phyloP scores from a whole-genome alignment of 148 eudicot species.

The Polygonum maritimum region DNA sequence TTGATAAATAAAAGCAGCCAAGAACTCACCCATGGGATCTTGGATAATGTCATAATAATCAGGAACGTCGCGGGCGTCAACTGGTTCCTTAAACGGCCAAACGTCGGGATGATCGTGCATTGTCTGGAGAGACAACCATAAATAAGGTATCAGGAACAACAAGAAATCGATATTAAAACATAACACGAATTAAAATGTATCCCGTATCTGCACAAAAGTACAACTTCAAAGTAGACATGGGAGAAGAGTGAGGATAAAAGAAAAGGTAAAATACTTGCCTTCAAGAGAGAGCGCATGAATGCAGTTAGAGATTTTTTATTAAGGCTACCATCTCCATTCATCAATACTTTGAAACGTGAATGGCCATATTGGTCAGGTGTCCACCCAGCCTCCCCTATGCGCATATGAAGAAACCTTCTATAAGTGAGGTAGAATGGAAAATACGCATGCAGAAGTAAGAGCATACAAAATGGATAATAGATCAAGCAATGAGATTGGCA shows the following conservation, averaged over 20 bases:
- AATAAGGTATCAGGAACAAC: constrained; percentile 7
- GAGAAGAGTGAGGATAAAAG: not conserved
- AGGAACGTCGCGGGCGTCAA: constrained; percentile 86
- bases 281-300: constrained; percentile 79
- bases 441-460: not conserved
- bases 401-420: not conserved
- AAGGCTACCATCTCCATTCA: constrained; percentile 44
- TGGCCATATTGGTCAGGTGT: constrained; percentile 92
- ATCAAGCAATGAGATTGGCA: not conserved
- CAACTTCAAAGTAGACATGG: not conserved
- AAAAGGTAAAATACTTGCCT: constrained; percentile 33
- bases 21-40: constrained; percentile 78
- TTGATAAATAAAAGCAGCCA: not conserved
- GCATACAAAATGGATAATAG: not conserved
- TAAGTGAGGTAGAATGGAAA: not conserved
- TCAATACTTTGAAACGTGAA: constrained; percentile 54
- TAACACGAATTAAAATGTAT: not conserved
- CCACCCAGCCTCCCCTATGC: constrained; percentile 91
- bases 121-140: constrained; percentile 32
- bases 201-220: too few relatives aligned
- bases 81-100: constrained; percentile 98
- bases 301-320: constrained; percentile 59
- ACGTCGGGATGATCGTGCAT: constrained; percentile 92
- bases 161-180: not conserved
- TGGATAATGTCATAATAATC: constrained; percentile 93